Percentiles rank a stretch among this genome's conserved stretches.
These are phyloP conservation scores for Nicotiana obtusifolia DNA, from an alignment of 257 asterid genomes.

Conservation along the genomic window DNA sequence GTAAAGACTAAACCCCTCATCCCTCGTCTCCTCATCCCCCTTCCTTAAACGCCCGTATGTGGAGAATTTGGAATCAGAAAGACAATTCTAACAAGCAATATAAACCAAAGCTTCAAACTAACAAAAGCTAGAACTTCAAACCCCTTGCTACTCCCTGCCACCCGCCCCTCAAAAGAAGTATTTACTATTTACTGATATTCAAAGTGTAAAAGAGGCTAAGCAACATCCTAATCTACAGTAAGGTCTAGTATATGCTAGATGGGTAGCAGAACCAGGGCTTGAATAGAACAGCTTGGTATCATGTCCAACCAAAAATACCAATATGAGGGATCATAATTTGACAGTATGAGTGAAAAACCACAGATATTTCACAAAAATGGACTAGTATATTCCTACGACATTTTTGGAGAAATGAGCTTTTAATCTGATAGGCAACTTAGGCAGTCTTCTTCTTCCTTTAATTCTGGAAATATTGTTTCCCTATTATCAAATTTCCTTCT, in stretches of 20 bases:
- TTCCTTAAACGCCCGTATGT: neutral
- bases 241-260: neutral
- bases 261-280: neutral
- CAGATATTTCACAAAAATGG: neutral
- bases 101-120: neutral
- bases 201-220: neutral
- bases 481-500: neutral
- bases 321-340: neutral
- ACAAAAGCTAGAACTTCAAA: conserved; percentile 1
- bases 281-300: neutral
- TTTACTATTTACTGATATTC: neutral
- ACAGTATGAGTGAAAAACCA: neutral
- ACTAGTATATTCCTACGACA: neutral
- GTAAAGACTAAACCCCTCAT: neutral
- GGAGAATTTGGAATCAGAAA: neutral
- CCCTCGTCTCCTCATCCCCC: neutral
- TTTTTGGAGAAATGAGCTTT: no score
- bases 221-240: neutral
- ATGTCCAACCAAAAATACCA: neutral
- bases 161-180: neutral
- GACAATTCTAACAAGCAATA: neutral
- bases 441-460: neutral
- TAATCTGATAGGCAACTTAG: neutral
- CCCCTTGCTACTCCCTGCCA: neutral
- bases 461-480: neutral